Base-by-base conservation (phyloP, 2,329 filamentous ascomycete species). In the Cladosporium sp. region DNA sequence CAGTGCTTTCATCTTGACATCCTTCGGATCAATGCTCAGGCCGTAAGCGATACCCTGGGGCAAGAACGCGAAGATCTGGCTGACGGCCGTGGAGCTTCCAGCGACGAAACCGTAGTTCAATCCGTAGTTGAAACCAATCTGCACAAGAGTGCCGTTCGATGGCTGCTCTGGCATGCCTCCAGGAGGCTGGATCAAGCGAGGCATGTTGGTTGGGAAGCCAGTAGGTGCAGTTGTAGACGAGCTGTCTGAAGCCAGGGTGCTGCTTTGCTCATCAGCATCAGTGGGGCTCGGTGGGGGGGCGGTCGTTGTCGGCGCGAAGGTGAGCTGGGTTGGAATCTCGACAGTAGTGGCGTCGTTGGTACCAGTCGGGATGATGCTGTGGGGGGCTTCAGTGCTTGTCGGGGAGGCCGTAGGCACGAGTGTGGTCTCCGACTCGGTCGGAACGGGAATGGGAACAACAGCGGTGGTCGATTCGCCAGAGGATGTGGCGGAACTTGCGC, bases 81-180 rank as follows among this genome's bases (percentile, higher is more conserved):
- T 87, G 5, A 92, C 90, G 21, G 93, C 91, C 69, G 89, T 84
- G 16, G 87, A 83, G 68, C 90, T 88, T 25, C 81, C 82, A 13
- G 90, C 88, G 30, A 98, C 91, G 75, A 96, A 97, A 10, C 85
- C 81, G 77, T 95, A 99, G 80, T 96, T 94, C 71, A 96, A 84
- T 1, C 86, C 85, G 74, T 88, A 90, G 61, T 87, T 82, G 84
- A 98, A 97, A 36, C 91, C 95, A 68, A 98, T 85, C 76, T 97
- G 92, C 70, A 97, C 89, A 71, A 91, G 79, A 0, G 86, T 88
- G 34, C 57, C 57, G 70, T 91, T 90, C 5, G 60, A 43, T 4
- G 60, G 60, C 3, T 83, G 79, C 0, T 91, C 90, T 23, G 83
- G 81, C 58, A 85, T 83, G 32, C 85, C 85, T 64, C 85, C 83